Evolutionary conservation across 169 alveolate genomes (phyloP), one percentile per base, ranked within the genome.

Genomic region (Amoebophrya sp.): DNA sequence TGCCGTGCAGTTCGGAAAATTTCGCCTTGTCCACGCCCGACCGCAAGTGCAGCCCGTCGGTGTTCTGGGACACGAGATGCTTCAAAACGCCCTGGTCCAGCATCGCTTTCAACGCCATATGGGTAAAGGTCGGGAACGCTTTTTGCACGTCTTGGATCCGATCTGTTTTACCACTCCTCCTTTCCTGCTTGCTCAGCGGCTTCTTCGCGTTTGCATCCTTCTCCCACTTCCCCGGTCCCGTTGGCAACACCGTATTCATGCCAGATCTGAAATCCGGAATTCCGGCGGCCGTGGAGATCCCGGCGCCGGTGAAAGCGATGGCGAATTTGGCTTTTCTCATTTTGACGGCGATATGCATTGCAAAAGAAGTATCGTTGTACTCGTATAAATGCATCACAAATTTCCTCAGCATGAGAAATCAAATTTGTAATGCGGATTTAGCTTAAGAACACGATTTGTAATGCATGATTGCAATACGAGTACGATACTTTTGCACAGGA

Each of bases 231-330:
- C 88, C 88, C 39, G 35, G 35, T 25, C 88, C 88, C n/a, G 88
- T 66, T 7, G 88, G 35, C 39, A 66, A 25, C n/a, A 66, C 88
- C 32, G 88, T 66, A 25, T n/a, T n/a, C 88, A 25, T 66, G 32
- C 88, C 88, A 25, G 32, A 7, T 0, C 88, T 2, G 88, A 66
- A 66, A 25, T 66, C 88, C 32, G 88, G 32, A 2, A 66, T 25
- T 25, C 88, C 88, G 7, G 88, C 88, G n/a, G 38, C 88, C 38
- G 88, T 66, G n/a, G 88, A 66, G 35, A 66, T 66, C 32, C 88
- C 88, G 10, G 88, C 88, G 10, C 88, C 88, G 10, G 88, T 66
- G 88, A 66, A 66, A 25, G 88, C 88, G 35, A 66, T n/a, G 88
- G 66, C 66, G 18, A 47, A 47, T 47, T 47, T 47, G 66, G 66